These are phyloP conservation scores for Aspergillus leporis DNA, from an alignment of 495 filamentous ascomycete genomes.

Conservation along the genomic window DNA sequence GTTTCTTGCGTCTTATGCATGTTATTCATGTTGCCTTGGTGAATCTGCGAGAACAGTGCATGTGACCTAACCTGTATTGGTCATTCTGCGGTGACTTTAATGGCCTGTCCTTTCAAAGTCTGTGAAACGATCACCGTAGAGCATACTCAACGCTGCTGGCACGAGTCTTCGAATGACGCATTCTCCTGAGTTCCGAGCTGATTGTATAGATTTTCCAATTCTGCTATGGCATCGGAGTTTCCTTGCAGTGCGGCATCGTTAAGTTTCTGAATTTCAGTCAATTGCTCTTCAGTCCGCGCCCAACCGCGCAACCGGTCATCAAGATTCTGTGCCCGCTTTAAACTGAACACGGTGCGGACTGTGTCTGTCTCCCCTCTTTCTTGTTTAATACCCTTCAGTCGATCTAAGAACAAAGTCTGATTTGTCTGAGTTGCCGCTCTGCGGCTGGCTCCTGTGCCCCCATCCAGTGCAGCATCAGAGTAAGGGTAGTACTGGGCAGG, in stretches of 20 bases:
- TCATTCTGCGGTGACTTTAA: neutral
- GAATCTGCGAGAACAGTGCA: neutral
- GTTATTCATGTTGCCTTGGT: neutral
- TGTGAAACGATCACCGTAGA: neutral
- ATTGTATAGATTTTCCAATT: constrained; percentile 33
- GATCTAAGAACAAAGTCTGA: constrained; percentile 47
- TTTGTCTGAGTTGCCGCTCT: constrained; percentile 26
- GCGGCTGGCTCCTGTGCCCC: constrained; percentile 6
- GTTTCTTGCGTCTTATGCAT: neutral
- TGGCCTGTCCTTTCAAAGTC: neutral
- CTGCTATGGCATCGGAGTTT: constrained; percentile 33
- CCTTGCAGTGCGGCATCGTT: constrained; percentile 36
- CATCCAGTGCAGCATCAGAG: neutral
- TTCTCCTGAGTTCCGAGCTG: constrained; percentile 22
- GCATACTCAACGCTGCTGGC: constrained; percentile 7
- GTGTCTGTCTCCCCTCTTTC: constrained; percentile 46
- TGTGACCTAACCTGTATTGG: neutral
- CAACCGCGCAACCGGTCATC: constrained; percentile 37
- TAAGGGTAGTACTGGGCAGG: constrained; percentile 7
- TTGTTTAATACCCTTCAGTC: constrained; percentile 42
- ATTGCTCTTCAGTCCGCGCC: constrained; percentile 43
- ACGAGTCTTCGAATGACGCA: constrained; percentile 6
- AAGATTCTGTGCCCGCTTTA: constrained; percentile 29
- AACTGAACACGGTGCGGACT: constrained; percentile 39
- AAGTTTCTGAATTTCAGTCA: constrained; percentile 35